Evolutionary conservation across 352 stramenopile species (phyloP), one percentile per base, ranked within the genome.

Genomic region (Phytophthora nicotianae): DNA sequence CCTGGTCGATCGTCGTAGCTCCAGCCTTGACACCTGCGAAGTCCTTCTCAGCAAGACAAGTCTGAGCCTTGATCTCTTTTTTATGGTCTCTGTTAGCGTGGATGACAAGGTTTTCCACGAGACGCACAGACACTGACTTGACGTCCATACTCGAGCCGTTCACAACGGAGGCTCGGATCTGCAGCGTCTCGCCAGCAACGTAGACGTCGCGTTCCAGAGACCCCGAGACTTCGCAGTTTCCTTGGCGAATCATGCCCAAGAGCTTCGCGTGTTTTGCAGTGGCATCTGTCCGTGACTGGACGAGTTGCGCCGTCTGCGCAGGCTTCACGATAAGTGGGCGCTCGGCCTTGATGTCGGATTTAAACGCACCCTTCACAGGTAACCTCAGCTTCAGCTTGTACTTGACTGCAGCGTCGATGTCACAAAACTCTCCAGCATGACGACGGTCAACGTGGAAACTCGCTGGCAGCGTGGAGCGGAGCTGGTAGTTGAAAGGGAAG

Each of bases 401-500:
- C 33, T 55, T 68, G 37, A 72, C 53, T 1, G 58, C 58, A 17
- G 61, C 69, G 27, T 65, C 41, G 59, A 77, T 77, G 16, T 71
- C 57, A 24, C 64, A 68, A 42, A 72, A 52, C 6, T 68, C 53
- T 17, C 53, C 43, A 9, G 59, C 40, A 14, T 65, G 38, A 20
- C 65, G 58, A 19, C 48, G 50, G 42, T 64, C 43, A 29, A 76
- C 19, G 27, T 61, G 51, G 21, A 76, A 75, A 20, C 33, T 72
- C 19, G 20, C 57, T 10, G 67, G 62, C 3, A 68, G 49, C 16
- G 50, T 60, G 2, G 50, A 23, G 10, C 41, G 42, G 1, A 75
- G 56, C 23, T 71, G 51, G 47, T 68, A 72, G 40, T 61, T 59
- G 56, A 75, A 71, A 4, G 62, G 56, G 35, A 72, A 75, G 14